These are phyloP conservation scores for Diaporthe eres DNA, from an alignment of 2,329 filamentous ascomycete species.

Conservation along the genomic window DNA sequence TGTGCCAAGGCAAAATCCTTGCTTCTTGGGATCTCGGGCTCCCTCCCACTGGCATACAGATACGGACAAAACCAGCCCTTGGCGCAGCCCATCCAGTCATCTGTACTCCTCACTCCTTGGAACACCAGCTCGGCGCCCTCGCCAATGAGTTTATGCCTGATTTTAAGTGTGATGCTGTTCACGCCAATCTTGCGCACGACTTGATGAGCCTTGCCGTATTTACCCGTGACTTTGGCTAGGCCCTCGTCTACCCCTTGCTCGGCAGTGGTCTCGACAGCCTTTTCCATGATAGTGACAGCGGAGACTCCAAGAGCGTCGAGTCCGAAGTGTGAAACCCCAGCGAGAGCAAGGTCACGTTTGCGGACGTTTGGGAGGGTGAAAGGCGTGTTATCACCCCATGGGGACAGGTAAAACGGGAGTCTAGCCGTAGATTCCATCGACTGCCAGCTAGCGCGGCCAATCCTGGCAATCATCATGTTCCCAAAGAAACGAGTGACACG, in stretches of 20 bases:
- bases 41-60: slow-evolving; percentile 42
- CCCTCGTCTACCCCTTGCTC: slow-evolving; percentile 43
- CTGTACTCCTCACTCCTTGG: slow-evolving; percentile 37
- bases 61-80: slow-evolving; percentile 45
- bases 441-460: slow-evolving; percentile 43
- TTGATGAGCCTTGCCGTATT: slow-evolving; percentile 34
- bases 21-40: slow-evolving; percentile 40
- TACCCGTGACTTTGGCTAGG: slow-evolving; percentile 37
- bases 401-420: slow-evolving; percentile 44
- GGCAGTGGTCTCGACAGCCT: slow-evolving; percentile 41
- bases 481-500: slow-evolving; percentile 43
- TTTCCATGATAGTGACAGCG: slow-evolving; percentile 43
- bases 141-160: slow-evolving; percentile 44
- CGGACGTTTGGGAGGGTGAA: slow-evolving; percentile 44
- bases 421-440: slow-evolving; percentile 43
- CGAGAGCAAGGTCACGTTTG: slow-evolving; percentile 44
- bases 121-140: slow-evolving; percentile 43
- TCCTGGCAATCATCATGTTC: slow-evolving; percentile 44
- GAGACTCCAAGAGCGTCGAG: slow-evolving; percentile 42
- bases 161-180: slow-evolving; percentile 42
- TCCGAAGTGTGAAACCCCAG: slow-evolving; percentile 44
- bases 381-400: slow-evolving; percentile 45
- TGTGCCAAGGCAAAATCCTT: slow-evolving; percentile 44
- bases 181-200: slow-evolving; percentile 42
- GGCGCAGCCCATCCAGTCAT: slow-evolving; percentile 41